Conservation (phyloP, 257 asterid genomes). For the Solanum pimpinellifolium region DNA sequence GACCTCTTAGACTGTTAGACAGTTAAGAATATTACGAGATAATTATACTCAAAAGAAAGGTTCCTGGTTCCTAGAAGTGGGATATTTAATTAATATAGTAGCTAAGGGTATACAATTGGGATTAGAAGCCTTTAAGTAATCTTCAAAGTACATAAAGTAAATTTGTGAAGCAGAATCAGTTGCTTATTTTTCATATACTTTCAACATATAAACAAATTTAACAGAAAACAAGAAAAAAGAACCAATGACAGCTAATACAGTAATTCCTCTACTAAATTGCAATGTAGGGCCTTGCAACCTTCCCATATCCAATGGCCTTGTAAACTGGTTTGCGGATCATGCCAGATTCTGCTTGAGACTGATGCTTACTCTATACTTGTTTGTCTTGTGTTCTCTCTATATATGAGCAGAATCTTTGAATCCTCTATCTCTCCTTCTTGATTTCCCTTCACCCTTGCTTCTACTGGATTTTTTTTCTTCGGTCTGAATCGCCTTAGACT, state of each 20-base stretch:
- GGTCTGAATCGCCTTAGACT: conserved; percentile 6
- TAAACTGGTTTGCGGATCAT: conserved; percentile 55
- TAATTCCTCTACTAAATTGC: background rate
- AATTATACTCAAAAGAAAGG: background rate
- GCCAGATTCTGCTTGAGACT: conserved; percentile 32
- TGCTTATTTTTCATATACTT: background rate
- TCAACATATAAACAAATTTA: background rate
- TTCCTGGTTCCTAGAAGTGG: background rate
- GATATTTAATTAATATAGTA: background rate
- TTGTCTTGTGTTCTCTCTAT: conserved; percentile 13
- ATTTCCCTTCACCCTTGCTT: conserved; percentile 12
- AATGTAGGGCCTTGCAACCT: conserved; percentile 8
- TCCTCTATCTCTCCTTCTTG: conserved; percentile 12
- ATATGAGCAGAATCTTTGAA: too few relatives aligned
- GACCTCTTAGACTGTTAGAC: background rate
- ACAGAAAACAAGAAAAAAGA: background rate
- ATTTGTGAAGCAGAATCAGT: background rate
- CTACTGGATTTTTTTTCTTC: conserved; percentile 21
- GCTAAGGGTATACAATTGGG: background rate
- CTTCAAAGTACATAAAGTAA: background rate
- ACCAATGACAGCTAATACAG: background rate
- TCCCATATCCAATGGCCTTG: conserved; percentile 16
- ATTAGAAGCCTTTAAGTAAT: background rate
- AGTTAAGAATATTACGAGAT: background rate
- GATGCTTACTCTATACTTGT: conserved; percentile 14